phyloP scores from a whole-genome alignment of 345 rosid species.

The Anacardium occidentale region DNA sequence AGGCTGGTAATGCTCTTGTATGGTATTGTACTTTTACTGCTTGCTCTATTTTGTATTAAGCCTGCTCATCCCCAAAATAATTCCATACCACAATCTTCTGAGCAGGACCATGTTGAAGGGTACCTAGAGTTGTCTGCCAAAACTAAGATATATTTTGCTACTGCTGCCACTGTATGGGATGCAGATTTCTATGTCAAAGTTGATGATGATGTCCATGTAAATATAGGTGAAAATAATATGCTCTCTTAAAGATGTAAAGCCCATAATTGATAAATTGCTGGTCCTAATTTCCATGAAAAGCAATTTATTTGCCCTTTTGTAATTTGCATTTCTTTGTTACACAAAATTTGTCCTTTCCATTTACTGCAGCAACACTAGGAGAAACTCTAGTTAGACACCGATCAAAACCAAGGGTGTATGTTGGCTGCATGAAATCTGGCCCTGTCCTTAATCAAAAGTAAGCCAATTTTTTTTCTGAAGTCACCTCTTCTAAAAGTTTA shows the following conservation, averaged over 20 bases:
- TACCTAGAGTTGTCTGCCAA: slow-evolving; percentile 96
- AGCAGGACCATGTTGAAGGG: slow-evolving; percentile 96
- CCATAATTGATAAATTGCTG: background rate
- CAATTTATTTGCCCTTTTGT: slow-evolving; percentile 10
- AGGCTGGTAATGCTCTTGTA: slow-evolving; percentile 53
- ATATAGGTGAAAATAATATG: slow-evolving; percentile 52
- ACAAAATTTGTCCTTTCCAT: slow-evolving; percentile 19
- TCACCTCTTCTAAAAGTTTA: slow-evolving; percentile 7
- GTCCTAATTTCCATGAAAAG: background rate
- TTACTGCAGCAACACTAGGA: slow-evolving; percentile 79
- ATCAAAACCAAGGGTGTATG: slow-evolving; percentile 67
- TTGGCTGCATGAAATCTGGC: slow-evolving; percentile 99
- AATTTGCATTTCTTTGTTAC: background rate
- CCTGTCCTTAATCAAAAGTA: slow-evolving; percentile 92
- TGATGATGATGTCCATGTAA: slow-evolving; percentile 98
- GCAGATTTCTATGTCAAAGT: slow-evolving; percentile 98
- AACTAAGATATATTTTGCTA: slow-evolving; percentile 89
- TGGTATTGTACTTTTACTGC: background rate
- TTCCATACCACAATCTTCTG: slow-evolving; percentile 4
- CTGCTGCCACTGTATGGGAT: slow-evolving; percentile 86
- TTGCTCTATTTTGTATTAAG: slow-evolving; percentile 6
- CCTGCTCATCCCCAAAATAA: background rate
- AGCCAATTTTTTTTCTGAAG: slow-evolving; percentile 24
- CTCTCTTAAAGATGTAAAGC: background rate
- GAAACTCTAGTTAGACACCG: slow-evolving; percentile 84